These are phyloP conservation scores for Actinidia arguta DNA, from an alignment of 179 eudicot species.

Conservation along the genomic window DNA sequence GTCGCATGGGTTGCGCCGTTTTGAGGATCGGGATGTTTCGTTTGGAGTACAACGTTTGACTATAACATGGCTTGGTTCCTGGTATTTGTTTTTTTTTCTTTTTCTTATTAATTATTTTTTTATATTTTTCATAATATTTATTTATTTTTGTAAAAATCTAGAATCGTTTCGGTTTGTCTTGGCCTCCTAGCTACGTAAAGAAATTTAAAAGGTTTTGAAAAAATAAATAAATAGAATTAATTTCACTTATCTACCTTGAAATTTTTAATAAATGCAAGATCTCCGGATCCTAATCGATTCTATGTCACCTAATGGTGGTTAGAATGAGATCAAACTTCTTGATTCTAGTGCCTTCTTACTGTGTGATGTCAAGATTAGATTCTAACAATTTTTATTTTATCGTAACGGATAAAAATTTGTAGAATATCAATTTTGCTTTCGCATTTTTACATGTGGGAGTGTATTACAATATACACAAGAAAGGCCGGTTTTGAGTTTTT, in stretches of 20 bases:
- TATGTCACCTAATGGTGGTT: neutral
- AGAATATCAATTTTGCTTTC: neutral
- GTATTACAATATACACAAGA: neutral
- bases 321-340: neutral
- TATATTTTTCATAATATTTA: neutral
- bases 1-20: slow-evolving; percentile 8
- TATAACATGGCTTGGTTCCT: neutral
- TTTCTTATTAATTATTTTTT: neutral
- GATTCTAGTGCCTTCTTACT: neutral
- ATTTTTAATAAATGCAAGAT: too few relatives aligned
- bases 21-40: neutral
- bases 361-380: neutral
- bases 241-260: too few relatives aligned
- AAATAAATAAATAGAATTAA: too few relatives aligned
- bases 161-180: neutral
- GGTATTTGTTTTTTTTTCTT: neutral
- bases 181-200: too few relatives aligned
- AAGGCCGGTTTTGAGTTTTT: too few relatives aligned
- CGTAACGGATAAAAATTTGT: neutral
- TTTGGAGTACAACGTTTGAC: neutral
- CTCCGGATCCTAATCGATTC: too few relatives aligned
- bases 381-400: neutral
- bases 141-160: neutral
- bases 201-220: too few relatives aligned
- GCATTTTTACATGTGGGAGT: neutral